Evolutionary conservation across 352 stramenopile species (phyloP), one percentile per base, ranked within the genome.

Genomic region (Phytopythium delawarense): DNA sequence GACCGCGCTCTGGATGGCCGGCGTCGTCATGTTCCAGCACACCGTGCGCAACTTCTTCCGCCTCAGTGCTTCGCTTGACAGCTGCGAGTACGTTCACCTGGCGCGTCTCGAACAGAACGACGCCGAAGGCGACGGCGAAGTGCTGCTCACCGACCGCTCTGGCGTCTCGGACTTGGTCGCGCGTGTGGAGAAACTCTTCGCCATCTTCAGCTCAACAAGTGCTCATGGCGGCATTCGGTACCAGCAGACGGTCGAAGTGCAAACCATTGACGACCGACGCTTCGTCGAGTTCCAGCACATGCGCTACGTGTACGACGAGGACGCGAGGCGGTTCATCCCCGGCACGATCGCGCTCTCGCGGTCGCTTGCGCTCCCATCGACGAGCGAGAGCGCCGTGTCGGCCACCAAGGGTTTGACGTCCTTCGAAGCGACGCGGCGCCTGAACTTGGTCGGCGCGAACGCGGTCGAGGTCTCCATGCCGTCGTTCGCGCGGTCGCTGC

Each of bases 231-330:
- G 68, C 7, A 18, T 57, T 12, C 51, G 51, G 18, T 77, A 71
- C 16, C 63, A 76, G 44, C 54, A 78, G 57, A 81, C 74, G 1
- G 53, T 81, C 15, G 52, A 35, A 12, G 69, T 72, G 15, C 46
- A 76, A 20, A 42, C 45, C 16, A 45, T 70, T 30, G 63, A 51
- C 7, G 61, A 54, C 9, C 30, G 63, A 12, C 71, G 71, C 1
- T 45, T 74, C 6, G 54, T 82, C 15, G 64, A 78, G 32, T 83
- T 83, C 35, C 72, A 83, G 34, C 64, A 80, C n/a, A 35, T 83
- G 16, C 72, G 74, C n/a, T 80, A 83, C 51, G 54, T 78, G 7
- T 83, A 80, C 54, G 61, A 71, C 34, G 64, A 76, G 16, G 49
- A 58, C 11, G 20, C 34, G 1, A 20, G 59, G 12, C 40, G 59